Evolutionary conservation across 352 stramenopile species (phyloP).

Genomic region (Phytophthora fragariaefolia): DNA sequence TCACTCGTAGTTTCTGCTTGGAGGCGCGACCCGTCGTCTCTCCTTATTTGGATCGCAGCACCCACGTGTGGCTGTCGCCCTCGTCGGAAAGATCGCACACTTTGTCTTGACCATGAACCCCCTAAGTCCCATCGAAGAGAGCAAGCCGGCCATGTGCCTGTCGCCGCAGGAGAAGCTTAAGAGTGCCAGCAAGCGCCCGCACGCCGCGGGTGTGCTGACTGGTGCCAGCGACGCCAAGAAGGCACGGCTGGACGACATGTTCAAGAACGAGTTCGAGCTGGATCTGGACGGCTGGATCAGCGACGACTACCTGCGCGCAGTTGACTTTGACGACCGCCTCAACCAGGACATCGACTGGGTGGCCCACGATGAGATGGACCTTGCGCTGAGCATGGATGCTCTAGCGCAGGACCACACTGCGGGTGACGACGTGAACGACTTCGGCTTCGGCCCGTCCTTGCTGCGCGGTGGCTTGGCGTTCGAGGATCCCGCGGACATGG

Average conservation of each 20-base stretch:
- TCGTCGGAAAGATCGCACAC: conserved; percentile 29
- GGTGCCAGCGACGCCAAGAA: conserved; percentile 39
- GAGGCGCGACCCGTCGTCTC: conserved; percentile 15
- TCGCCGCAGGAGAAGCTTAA: conserved; percentile 77
- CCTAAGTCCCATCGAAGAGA: conserved; percentile 47
- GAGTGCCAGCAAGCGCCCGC: conserved; percentile 50
- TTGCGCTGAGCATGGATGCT: conserved; percentile 59
- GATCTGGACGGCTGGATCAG: conserved; percentile 77
- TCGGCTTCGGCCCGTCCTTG: conserved; percentile 68
- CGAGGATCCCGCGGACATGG: conserved; percentile 59
- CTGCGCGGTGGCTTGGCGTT: conserved; percentile 58
- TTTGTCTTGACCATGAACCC: conserved; percentile 29
- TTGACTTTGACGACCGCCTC: conserved; percentile 79
- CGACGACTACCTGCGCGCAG: conserved; percentile 77
- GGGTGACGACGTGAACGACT: conserved; percentile 62
- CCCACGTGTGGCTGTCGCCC: not conserved
- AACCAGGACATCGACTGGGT: conserved; percentile 89
- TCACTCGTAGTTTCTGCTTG: conserved; percentile 7
- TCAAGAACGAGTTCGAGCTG: conserved; percentile 44
- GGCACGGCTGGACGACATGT: conserved; percentile 39
- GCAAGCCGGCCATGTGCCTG: conserved; percentile 64
- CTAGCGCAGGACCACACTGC: conserved; percentile 44
- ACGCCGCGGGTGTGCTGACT: conserved; percentile 13
- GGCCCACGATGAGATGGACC: conserved; percentile 66
- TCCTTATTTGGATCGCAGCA: conserved; percentile 15